A percentile compares a stretch with the other conserved stretches of the same genome.
Conservation (phyloP, 2,329 filamentous ascomycete species). For the Phyllosticta ampelicida region DNA sequence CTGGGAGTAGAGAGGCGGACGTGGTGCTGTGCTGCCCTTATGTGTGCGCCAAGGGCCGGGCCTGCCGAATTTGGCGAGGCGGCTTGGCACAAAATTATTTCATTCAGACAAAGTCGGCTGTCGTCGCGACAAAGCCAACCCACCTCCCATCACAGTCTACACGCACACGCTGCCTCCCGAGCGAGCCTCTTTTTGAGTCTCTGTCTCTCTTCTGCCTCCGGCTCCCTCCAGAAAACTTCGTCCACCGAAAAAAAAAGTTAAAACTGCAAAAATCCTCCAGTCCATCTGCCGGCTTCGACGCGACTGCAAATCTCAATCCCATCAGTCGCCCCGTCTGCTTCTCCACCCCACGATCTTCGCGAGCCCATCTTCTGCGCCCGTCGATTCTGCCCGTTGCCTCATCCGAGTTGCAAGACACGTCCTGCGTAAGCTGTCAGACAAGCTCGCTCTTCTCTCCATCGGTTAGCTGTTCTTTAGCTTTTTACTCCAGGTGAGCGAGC, state of each 20-base stretch:
- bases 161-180: slow-evolving; percentile 9
- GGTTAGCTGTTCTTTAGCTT: not conserved
- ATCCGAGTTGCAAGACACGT: not conserved
- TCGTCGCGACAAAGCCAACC: slow-evolving; percentile 10
- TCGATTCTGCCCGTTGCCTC: not conserved
- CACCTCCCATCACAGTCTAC: slow-evolving; percentile 1
- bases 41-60: slow-evolving; percentile 8
- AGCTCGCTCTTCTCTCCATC: not conserved
- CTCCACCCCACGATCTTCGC: slow-evolving; percentile 3
- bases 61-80: slow-evolving; percentile 10
- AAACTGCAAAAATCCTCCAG: slow-evolving; percentile 22
- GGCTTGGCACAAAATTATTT: slow-evolving; percentile 12
- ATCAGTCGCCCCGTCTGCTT: slow-evolving; percentile 8
- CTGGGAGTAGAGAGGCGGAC: too few species aligned
- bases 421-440: not conserved
- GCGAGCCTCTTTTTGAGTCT: slow-evolving; percentile 12
- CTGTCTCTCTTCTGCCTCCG: slow-evolving; percentile 12
- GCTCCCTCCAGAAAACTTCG: slow-evolving; percentile 15
- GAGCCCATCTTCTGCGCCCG: not conserved
- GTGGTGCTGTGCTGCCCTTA: not conserved
- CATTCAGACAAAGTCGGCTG: slow-evolving; percentile 5
- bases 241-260: slow-evolving; percentile 27
- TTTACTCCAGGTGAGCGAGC: not conserved
- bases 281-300: slow-evolving; percentile 7
- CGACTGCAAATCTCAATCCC: slow-evolving; percentile 8